These are phyloP conservation scores for Mycosphaerella sp. DNA, from an alignment of 2,329 filamentous ascomycete species.

Conservation along the genomic window DNA sequence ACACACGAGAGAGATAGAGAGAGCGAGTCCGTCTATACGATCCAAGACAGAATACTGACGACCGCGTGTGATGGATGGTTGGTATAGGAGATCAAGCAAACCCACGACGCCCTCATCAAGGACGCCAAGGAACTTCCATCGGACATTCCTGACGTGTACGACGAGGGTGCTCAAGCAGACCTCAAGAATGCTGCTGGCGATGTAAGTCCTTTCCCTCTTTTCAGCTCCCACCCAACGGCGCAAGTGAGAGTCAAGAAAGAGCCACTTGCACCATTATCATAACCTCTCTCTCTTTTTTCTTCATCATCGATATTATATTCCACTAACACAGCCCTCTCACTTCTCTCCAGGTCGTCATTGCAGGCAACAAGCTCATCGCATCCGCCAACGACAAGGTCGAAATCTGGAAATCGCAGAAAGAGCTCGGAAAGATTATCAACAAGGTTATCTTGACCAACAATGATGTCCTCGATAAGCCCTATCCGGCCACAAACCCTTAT, in stretches of 20 bases:
- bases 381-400: constrained; percentile 18
- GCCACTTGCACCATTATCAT: no score
- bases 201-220: constrained; percentile 4
- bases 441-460: constrained; percentile 19
- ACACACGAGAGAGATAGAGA: no score
- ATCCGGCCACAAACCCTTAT: constrained; percentile 19
- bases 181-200: constrained; percentile 19
- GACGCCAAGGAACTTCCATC: constrained; percentile 15
- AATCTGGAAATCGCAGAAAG: constrained; percentile 17
- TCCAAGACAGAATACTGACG: neutral
- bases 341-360: constrained; percentile 15
- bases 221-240: neutral
- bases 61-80: neutral
- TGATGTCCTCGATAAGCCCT: constrained; percentile 17
- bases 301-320: neutral
- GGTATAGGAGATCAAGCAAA: constrained; percentile 18
- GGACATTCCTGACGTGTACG: constrained; percentile 20
- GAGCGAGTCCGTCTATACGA: neutral
- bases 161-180: constrained; percentile 19
- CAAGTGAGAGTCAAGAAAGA: no score
- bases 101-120: constrained; percentile 17
- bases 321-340: neutral
- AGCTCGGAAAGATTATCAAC: constrained; percentile 22
- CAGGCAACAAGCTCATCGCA: constrained; percentile 16
- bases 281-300: no score